Base-by-base conservation (phyloP, 305 asterid genomes). In the Euphrasia arctica region DNA sequence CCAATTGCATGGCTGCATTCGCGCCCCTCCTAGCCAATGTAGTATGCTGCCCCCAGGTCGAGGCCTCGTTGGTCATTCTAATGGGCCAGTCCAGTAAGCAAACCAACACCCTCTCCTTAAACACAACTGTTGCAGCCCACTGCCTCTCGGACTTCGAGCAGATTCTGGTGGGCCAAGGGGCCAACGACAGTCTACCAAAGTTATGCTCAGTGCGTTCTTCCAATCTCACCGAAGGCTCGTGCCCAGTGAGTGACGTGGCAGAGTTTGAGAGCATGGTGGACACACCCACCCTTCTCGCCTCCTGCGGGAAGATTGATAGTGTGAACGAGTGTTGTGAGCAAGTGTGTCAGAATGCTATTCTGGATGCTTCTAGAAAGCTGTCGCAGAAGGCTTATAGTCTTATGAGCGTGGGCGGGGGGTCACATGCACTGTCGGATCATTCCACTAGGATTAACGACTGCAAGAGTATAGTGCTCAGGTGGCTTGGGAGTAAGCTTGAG, bases 41-140 rank as follows among this genome's bases (percentile, higher is more conserved):
- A 9, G 88, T 90, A 58, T 93, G 99, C 78, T 93, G 99, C 75
- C 99, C 99, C 0, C 99, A 93, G 76, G 81, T 88, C 61, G 99
- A 93, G 79, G 89, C 97, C 60, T 86, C 96, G 1, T 74, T 93
- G 67, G 80, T 79, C 58, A 77, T 90, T 77, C 95, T 93, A 65
- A 70, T 90, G 28, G 96, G 99, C n/a, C 95, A 77, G 66, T 83
- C 88, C 43, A 90, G 99, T 77, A 90, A 83, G 75, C 59, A 71
- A 9, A 83, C 93, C 55, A 74, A 79, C 67, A 65, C 73, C 22
- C 97, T 93, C 66, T 84, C 95, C 58, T 71, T 93, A 60, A 93
- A 90, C 32, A 81, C 83, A 63, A 80, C 87, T 7, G 74, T 71
- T n/a, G 90, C 99, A 31, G 60, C 76, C 22, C 88, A 85, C 58